phyloP scores from a whole-genome alignment of 768 basidiomycete species.

The Trametes cingulata region DNA sequence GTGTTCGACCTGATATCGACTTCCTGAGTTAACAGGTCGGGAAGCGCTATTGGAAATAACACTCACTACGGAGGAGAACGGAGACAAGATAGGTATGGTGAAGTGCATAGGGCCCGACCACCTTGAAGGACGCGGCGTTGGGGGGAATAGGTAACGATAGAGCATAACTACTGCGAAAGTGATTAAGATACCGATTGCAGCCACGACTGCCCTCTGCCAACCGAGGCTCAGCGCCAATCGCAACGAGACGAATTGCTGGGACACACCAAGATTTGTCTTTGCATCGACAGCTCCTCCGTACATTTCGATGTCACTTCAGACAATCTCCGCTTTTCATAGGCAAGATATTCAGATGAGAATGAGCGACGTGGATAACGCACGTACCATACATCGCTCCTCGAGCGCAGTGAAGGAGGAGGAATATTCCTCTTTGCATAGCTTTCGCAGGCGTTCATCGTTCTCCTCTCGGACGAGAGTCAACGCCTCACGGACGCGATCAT shows the following conservation, averaged over 20 bases:
- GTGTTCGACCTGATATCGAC: background rate
- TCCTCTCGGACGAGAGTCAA: background rate
- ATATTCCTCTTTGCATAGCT: background rate
- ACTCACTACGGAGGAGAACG: conserved; percentile 7
- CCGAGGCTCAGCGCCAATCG: background rate
- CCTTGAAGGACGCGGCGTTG: background rate
- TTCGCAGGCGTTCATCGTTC: background rate
- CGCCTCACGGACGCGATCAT: background rate
- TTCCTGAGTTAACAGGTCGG: too few relatives aligned
- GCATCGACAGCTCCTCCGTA: background rate
- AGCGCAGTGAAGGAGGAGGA: background rate
- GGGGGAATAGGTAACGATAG: background rate
- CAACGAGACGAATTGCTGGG: background rate
- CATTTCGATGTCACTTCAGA: background rate
- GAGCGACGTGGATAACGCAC: background rate
- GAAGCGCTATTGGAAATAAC: too few relatives aligned
- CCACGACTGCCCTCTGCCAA: too few relatives aligned
- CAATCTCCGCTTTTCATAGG: background rate
- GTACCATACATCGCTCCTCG: background rate
- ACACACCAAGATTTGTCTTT: background rate
- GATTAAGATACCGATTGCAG: background rate
- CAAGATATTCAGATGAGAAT: background rate
- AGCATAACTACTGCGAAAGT: background rate
- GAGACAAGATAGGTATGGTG: conserved; percentile 5
- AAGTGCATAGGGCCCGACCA: background rate